Evolutionary conservation across 805 yeast species (phyloP), one percentile per base, ranked within the genome.

Genomic region (Priceomyces carsonii): DNA sequence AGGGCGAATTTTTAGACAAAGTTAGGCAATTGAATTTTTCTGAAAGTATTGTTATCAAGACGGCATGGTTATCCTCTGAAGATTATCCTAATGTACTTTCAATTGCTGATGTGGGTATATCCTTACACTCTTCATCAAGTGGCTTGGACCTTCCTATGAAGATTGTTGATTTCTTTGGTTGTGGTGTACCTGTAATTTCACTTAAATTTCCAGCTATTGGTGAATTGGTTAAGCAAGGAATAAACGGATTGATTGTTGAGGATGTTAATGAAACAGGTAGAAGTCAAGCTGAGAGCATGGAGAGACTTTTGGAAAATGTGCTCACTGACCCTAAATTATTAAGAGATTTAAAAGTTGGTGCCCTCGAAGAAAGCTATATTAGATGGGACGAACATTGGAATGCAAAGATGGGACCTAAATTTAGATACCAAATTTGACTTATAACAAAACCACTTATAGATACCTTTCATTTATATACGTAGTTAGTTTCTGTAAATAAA

Each of bases 101-200:
- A 2, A 63, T 79, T 3, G 91, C 96, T 3, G 96, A 93, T 53
- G 54, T 90, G 22, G 98, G 96, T 2, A 73, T 93, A 1, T 91
- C 98, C 1, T 65, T 93, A 42, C 99, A 93, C 59, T 76, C 82
- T 3, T 90, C 98, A 0, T 84, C 95, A 29, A 85, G 95, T 29
- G 99, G 99, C 0, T 71, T 85, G 38, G 99, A 93, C 53, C 70
- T 93, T 39, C 99, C 99, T 1, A 93, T 93, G 99, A 93, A 93
- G 59, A 85, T 93, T 22, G 82, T 91, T 5, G 99, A 93, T 53
- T 80, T 91, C 75, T 90, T 91, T 67, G 99, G 99, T 0, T 85
- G 93, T 44, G 98, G 98, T 0, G 66, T 93, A 8, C 99, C 99
- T 1, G 97, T 89, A 0, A 67, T 90, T 2, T 78, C 96, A 0